phyloP scores from a whole-genome alignment of 1,139 yeast species.

The Williopsis jadinii region DNA sequence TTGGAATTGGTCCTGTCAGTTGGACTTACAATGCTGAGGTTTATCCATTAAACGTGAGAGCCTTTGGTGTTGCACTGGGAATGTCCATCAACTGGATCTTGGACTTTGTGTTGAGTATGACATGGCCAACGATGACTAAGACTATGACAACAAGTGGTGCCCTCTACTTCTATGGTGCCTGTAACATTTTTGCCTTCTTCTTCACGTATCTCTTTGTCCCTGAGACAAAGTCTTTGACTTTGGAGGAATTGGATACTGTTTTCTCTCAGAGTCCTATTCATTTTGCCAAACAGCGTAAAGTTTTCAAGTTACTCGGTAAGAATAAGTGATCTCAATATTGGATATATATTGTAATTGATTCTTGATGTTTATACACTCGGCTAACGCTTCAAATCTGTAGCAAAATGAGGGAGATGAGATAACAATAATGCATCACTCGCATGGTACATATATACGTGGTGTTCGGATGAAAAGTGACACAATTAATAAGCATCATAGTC shows the following conservation, averaged over 20 bases:
- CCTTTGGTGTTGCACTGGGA: conserved; percentile 47
- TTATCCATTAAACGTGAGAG: conserved; percentile 47
- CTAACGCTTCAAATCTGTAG: too few relatives aligned
- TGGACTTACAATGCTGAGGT: conserved; percentile 52
- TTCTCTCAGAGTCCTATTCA: conserved; percentile 25
- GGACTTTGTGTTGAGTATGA: conserved; percentile 46
- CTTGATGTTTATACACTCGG: too few relatives aligned
- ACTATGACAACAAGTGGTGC: conserved; percentile 47
- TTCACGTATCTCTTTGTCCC: conserved; percentile 48
- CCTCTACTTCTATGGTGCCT: conserved; percentile 49
- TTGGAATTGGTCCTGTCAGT: conserved; percentile 54
- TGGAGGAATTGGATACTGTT: conserved; percentile 52
- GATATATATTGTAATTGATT: too few relatives aligned
- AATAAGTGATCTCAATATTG: too few relatives aligned
- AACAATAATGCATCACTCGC: too few relatives aligned
- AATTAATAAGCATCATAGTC: too few relatives aligned
- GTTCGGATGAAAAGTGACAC: too few relatives aligned
- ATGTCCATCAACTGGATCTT: conserved; percentile 51
- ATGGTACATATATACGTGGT: too few relatives aligned
- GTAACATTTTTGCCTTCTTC: conserved; percentile 46
- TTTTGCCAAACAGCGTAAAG: not conserved
- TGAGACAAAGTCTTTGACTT: conserved; percentile 51
- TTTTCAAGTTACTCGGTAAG: too few relatives aligned
- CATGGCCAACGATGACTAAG: conserved; percentile 43
- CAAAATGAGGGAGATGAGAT: too few relatives aligned